phyloP scores from a whole-genome alignment of 495 filamentous ascomycete genomes.

The Aspergillus coremiiformis region DNA sequence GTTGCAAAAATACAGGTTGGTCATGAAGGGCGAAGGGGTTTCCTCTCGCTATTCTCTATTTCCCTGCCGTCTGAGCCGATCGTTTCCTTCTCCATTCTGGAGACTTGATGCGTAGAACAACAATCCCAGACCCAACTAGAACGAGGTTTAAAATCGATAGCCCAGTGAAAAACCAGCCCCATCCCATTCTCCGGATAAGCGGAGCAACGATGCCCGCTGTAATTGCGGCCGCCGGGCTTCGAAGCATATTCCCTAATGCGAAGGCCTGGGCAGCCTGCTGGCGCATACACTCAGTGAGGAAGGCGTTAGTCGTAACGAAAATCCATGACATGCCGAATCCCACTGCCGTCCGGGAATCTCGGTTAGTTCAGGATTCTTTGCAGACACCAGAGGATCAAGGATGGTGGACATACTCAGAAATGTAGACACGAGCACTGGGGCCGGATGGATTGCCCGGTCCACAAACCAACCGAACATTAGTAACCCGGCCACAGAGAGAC shows the following conservation, averaged over 20 bases:
- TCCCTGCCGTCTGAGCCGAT: neutral
- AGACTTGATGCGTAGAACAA: conserved; percentile 5
- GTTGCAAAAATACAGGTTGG: no score
- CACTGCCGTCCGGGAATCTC: conserved; percentile 1
- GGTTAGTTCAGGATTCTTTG: neutral
- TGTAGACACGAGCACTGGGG: conserved; percentile 1
- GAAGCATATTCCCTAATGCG: conserved; percentile 22
- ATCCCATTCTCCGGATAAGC: conserved; percentile 18
- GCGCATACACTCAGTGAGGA: conserved; percentile 22
- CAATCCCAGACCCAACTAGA: conserved; percentile 3
- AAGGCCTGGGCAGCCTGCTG: conserved; percentile 19
- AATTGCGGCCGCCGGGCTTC: conserved; percentile 27
- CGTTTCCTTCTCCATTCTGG: conserved; percentile 3
- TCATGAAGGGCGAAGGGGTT: no score
- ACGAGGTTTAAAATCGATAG: conserved; percentile 18
- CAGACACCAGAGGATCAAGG: neutral
- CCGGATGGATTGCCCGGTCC: conserved; percentile 16
- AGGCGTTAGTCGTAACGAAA: conserved; percentile 24
- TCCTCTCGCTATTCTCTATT: no score
- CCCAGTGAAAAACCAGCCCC: conserved; percentile 26
- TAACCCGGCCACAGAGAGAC: conserved; percentile 15
- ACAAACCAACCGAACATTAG: conserved; percentile 30
- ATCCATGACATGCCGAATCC: conserved; percentile 21
- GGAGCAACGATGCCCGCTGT: conserved; percentile 19
- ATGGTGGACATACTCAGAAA: conserved; percentile 4